Evolutionary conservation across 257 asterid species (phyloP).

Genomic region (Lithospermum erythrorhizon): DNA sequence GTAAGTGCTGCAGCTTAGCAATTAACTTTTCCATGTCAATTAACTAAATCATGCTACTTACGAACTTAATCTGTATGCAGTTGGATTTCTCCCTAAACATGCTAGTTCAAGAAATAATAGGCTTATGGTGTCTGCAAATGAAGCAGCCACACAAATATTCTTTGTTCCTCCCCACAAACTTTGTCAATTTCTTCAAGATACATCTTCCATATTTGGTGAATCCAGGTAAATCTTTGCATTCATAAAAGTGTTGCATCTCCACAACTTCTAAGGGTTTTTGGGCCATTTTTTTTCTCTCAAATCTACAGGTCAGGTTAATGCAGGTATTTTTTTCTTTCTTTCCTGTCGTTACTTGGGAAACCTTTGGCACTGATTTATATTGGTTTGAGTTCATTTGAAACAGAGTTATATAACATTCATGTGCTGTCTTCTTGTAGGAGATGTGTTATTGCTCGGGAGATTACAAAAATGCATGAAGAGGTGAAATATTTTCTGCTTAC

Average conservation of each 20-base stretch:
- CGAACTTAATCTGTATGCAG: slow-evolving; percentile 34
- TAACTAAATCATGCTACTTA: slow-evolving; percentile 5
- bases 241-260: background rate
- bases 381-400: background rate
- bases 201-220: slow-evolving; percentile 49
- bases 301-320: background rate
- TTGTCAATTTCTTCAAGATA: slow-evolving; percentile 66
- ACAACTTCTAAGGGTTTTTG: background rate
- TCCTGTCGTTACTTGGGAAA: background rate
- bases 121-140: slow-evolving; percentile 58
- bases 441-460: slow-evolving; percentile 93
- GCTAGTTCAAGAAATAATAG: slow-evolving; percentile 73
- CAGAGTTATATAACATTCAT: background rate
- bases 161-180: slow-evolving; percentile 95
- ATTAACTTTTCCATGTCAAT: background rate
- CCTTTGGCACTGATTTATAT: background rate
- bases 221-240: slow-evolving; percentile 42
- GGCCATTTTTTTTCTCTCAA: background rate
- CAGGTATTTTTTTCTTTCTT: background rate
- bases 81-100: slow-evolving; percentile 91
- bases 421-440: slow-evolving; percentile 38
- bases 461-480: slow-evolving; percentile 91
- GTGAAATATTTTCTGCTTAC: slow-evolving; percentile 25
- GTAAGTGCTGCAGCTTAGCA: slow-evolving; percentile 24
- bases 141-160: slow-evolving; percentile 67